Percentiles rank a stretch among this genome's conserved stretches.
These are phyloP conservation scores for Aureobasidium vineae DNA, from an alignment of 2,329 filamentous ascomycete genomes.

Conservation along the genomic window DNA sequence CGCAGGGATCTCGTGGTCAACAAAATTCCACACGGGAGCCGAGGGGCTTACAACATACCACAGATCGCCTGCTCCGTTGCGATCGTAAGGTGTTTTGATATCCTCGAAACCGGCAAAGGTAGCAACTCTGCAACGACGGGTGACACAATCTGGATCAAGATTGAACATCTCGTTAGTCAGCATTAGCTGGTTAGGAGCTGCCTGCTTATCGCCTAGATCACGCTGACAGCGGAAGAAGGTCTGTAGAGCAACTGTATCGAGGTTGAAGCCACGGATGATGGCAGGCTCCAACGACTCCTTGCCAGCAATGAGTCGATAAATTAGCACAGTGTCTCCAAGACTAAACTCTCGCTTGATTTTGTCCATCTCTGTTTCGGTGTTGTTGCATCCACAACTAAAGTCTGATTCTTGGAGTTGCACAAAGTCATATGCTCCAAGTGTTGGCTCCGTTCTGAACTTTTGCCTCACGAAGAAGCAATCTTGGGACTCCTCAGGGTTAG, in stretches of 20 bases:
- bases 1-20: conserved; percentile 23
- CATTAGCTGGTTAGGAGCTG: conserved; percentile 58
- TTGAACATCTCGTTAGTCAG: conserved; percentile 51
- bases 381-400: conserved; percentile 52
- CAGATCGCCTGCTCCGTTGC: conserved; percentile 62
- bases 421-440: conserved; percentile 56
- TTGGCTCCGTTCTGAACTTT: conserved; percentile 57
- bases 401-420: conserved; percentile 57
- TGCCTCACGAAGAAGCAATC: conserved; percentile 64
- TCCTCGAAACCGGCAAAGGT: conserved; percentile 49
- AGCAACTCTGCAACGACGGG: conserved; percentile 60
- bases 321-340: conserved; percentile 62
- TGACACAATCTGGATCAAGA: conserved; percentile 46
- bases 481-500: conserved; percentile 45
- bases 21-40: conserved; percentile 38
- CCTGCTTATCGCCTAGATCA: conserved; percentile 35
- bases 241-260: conserved; percentile 48
- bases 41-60: conserved; percentile 50
- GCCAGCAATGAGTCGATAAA: conserved; percentile 33
- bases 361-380: conserved; percentile 29
- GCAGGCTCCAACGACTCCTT: conserved; percentile 57
- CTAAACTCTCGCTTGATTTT: conserved; percentile 39
- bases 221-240: conserved; percentile 52
- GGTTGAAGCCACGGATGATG: conserved; percentile 51
- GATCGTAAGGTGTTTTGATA: conserved; percentile 63